Base-by-base conservation (phyloP, 1,139 yeast species). In the Yamadazyma aaseri region DNA sequence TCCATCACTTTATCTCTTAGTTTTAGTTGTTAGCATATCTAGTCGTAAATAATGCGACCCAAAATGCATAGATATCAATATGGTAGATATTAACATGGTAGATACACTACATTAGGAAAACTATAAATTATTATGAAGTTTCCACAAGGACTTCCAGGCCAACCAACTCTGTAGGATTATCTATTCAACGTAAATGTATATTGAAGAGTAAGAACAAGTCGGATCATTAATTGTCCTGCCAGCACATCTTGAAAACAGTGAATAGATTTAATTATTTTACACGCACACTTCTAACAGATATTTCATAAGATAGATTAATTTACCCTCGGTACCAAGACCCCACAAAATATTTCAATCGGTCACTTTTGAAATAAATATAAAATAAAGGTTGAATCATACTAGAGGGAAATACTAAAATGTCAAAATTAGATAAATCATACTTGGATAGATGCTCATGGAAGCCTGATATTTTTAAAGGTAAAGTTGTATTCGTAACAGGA, bases 401-500 rank as follows among this genome's bases (percentile, higher is more conserved):
- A 22, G 9, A 8, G 6, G 6, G 21, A 9, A 18, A 22, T 8
- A 22, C n/a, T 8, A 22, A 14, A 15, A 26, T 16, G 20, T 8
- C 20, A 10, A 5, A 10, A 17, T 58, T 63, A 47, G 62, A 59
- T 41, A 46, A 49, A 42, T 50, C 61, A 7, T 63, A 50, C 39
- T 8, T 55, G 57, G 42, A 48, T 13, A 49, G 47, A 31, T 47
- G 63, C 12, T 44, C 54, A 17, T 69, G 72, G 73, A 81, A 81
- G 47, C 75, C 81, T 1, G 84, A 77, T 46, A 51, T 87, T 28
- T 89, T 87, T 64, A 71, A 77, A 39, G 94, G 86, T 13, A 90
- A 90, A 56, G 96, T 87, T 2, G 95, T 79, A 10, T 86, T 89
- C 50, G 86, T 89, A 36, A 90, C 98, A 1, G 98, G 98, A 6